Evolutionary conservation across 2,329 filamentous ascomycete genomes (phyloP).

Genomic region (Ceratocystiopsis sp.): DNA sequence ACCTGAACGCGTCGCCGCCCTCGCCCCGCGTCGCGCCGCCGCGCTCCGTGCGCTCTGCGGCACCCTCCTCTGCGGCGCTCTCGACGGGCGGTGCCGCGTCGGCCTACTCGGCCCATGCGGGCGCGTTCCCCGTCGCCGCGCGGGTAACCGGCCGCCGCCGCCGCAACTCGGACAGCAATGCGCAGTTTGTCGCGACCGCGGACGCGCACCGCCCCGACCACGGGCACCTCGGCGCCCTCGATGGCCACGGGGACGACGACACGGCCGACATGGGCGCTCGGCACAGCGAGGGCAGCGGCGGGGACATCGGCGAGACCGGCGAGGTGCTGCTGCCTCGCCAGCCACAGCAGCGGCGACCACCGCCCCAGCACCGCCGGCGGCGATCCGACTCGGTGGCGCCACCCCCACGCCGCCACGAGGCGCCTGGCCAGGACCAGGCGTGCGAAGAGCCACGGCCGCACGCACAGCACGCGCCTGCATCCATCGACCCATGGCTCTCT

Average conservation of each 20-base stretch:
- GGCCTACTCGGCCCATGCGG: background rate
- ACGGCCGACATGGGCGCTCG: no score
- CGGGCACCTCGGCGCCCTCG: background rate
- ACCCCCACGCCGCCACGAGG: constrained; percentile 1
- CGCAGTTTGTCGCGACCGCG: constrained; percentile 1
- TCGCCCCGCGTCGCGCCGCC: constrained; percentile 2
- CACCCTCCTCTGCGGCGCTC: background rate
- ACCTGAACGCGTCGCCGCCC: constrained; percentile 1
- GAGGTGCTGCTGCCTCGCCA: background rate
- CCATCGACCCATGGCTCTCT: constrained; percentile 8
- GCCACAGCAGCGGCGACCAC: background rate
- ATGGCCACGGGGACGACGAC: no score
- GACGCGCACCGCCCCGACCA: background rate
- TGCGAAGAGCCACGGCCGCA: background rate
- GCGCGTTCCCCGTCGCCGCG: constrained; percentile 6
- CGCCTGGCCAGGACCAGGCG: background rate
- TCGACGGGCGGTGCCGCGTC: background rate
- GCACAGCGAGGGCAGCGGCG: no score
- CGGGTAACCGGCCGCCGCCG: constrained; percentile 9
- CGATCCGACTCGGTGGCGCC: constrained; percentile 8
- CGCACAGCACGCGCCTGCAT: background rate
- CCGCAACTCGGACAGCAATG: constrained; percentile 12
- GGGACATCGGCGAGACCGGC: background rate
- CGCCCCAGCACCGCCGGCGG: constrained; percentile 1
- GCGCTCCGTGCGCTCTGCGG: constrained; percentile 1